phyloP scores from a whole-genome alignment of 2,329 filamentous ascomycete species.

The Diaporthe citrichinensis region DNA sequence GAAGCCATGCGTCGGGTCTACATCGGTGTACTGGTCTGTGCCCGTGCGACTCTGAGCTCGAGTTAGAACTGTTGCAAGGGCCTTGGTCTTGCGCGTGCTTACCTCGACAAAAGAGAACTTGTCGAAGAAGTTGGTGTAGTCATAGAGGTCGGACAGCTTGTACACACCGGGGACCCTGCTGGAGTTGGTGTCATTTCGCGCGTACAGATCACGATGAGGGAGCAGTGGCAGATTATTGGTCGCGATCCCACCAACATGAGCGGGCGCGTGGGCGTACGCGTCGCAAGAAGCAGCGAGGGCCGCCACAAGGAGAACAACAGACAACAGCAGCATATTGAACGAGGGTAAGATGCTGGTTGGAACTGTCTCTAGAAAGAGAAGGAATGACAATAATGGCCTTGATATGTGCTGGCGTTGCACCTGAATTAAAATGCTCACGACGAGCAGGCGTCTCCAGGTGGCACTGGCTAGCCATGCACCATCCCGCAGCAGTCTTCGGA shows the following conservation, averaged over 20 bases:
- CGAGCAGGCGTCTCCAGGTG: background rate
- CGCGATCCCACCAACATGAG: background rate
- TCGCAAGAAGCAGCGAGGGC: background rate
- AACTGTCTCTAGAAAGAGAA: too few species aligned
- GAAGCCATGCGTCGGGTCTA: constrained; percentile 76
- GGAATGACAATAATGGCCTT: background rate
- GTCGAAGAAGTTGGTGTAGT: constrained; percentile 61
- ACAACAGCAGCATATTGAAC: background rate
- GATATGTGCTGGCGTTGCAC: background rate
- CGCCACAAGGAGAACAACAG: background rate
- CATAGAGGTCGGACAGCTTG: constrained; percentile 57
- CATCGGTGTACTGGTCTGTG: constrained; percentile 34
- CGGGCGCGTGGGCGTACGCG: background rate
- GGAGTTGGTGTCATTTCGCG: background rate
- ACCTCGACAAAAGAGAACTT: constrained; percentile 62
- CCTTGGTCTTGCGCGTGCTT: constrained; percentile 31
- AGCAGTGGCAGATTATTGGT: background rate
- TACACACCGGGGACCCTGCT: constrained; percentile 44
- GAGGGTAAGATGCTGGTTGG: too few species aligned
- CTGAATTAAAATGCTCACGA: background rate
- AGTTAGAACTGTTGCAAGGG: constrained; percentile 20
- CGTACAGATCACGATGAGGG: background rate
- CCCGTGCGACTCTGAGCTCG: constrained; percentile 30
- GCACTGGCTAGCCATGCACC: background rate
- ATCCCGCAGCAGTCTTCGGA: too few species aligned